Evolutionary conservation across 2,329 filamentous ascomycete species (phyloP), one percentile per base, ranked within the genome.

Genomic region (Hyphodiscus sp.): DNA sequence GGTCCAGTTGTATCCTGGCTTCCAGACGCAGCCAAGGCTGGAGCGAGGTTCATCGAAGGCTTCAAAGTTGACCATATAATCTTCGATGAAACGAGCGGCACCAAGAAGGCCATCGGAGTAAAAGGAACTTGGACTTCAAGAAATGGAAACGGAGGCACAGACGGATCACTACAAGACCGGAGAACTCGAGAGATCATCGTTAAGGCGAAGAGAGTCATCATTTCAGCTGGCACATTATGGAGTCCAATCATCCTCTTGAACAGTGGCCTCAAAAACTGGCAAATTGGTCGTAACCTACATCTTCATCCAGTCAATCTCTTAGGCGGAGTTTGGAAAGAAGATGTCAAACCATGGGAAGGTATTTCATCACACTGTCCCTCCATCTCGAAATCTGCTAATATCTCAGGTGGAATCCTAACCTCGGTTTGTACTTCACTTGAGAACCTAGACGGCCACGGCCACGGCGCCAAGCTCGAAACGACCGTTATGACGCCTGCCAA

Each of bases 11-110:
- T 88, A 20, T 82, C 82, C 7, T 96, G 83, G 76, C 74, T 96
- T 15, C 88, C 88, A 0, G 89, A 91, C 62, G 91, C 92, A 2
- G 86, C 85, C 1, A 77, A 78, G 50, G 83, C 87, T 0, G 91
- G 91, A 0, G 88, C 91, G 0, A 75, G 79, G 58, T 96, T 96
- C 66, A 80, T 95, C 53, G 90, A 96, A 73, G 91, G 91, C 0
- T 89, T 94, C 63, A 71, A 83, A 19, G 87, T 84, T 0, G 80
- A 88, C 13, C 78, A 79, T 55, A 75, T 96, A 16, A 60, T 87
- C 0, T 95, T 95, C 67, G 80, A 83, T 20, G 73, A 78, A 15
- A 65, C 66, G 3, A 61, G 64, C 2, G 67, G 65, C 6, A 72
- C 76, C 41, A 76, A 77, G 59, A 77, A 76, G 3, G 89, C 88